These are phyloP conservation scores for Stentor roeselii DNA, from an alignment of 73 alveolate species.

Conservation along the genomic window DNA sequence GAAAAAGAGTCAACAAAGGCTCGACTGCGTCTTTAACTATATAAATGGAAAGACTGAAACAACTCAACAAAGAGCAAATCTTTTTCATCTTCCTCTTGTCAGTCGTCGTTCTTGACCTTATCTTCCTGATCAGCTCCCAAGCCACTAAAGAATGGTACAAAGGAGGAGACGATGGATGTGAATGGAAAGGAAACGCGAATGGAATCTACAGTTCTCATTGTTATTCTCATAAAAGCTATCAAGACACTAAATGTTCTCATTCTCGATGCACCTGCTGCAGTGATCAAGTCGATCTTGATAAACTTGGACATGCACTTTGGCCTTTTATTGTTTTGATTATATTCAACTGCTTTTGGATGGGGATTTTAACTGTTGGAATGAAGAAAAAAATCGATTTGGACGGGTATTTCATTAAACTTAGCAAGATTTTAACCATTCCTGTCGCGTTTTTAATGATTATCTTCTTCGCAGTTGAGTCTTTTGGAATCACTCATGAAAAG, in stretches of 20 bases:
- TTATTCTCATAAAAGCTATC: neutral
- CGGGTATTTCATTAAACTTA: neutral
- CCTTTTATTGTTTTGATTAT: neutral
- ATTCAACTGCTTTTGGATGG: neutral
- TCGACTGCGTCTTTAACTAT: neutral
- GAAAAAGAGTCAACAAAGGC: neutral
- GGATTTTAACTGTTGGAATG: neutral
- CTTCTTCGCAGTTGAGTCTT: neutral
- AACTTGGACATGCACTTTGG: neutral
- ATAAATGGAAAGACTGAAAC: no score
- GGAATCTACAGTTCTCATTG: neutral
- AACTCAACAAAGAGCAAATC: neutral
- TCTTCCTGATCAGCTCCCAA: neutral
- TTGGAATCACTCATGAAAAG: neutral
- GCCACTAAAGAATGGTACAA: neutral
- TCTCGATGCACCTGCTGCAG: neutral
- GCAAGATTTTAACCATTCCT: neutral
- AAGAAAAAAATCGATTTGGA: neutral
- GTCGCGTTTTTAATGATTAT: neutral
- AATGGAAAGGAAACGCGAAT: neutral
- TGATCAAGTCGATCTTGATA: neutral
- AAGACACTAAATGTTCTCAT: neutral
- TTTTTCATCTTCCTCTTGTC: neutral
- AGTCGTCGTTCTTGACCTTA: neutral
- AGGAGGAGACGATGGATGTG: neutral